Conservation (phyloP, 2,329 filamentous ascomycete genomes). For the Hymenoscyphus repandus region DNA sequence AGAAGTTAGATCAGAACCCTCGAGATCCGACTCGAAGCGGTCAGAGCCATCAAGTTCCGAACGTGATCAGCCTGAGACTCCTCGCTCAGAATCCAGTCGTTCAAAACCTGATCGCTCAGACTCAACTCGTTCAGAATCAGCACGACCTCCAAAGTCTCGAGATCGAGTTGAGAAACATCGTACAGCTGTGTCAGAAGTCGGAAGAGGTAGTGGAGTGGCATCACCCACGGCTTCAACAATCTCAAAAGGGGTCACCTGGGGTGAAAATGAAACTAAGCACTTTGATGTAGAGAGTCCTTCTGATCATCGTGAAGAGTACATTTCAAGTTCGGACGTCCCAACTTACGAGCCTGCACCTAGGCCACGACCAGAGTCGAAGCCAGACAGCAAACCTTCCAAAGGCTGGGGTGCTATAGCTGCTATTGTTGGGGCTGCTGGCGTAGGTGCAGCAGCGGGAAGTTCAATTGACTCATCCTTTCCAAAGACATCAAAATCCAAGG, state of each 20-base stretch:
- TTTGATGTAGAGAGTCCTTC: slow-evolving; percentile 58
- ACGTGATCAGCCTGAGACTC: slow-evolving; percentile 13
- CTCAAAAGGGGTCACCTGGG: slow-evolving; percentile 59
- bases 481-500: slow-evolving; percentile 4
- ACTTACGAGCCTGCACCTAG: slow-evolving; percentile 25
- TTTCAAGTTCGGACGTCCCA: slow-evolving; percentile 17
- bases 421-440: slow-evolving; percentile 40
- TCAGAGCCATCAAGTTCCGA: slow-evolving; percentile 19
- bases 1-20: slow-evolving; percentile 16
- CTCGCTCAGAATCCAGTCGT: not conserved
- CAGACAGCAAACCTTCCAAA: slow-evolving; percentile 21
- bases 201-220: slow-evolving; percentile 39
- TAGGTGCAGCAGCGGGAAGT: slow-evolving; percentile 26
- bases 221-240: slow-evolving; percentile 38
- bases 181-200: slow-evolving; percentile 32
- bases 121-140: slow-evolving; percentile 6
- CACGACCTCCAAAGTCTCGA: slow-evolving; percentile 24
- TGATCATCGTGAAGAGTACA: slow-evolving; percentile 28
- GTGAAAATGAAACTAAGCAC: slow-evolving; percentile 58
- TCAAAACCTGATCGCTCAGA: slow-evolving; percentile 6
- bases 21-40: slow-evolving; percentile 18
- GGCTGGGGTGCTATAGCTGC: slow-evolving; percentile 50
- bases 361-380: slow-evolving; percentile 27
- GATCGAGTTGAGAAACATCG: slow-evolving; percentile 5
- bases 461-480: slow-evolving; percentile 20